phyloP scores from a whole-genome alignment of 805 yeast species.

The Hanseniaspora taiwanica region DNA sequence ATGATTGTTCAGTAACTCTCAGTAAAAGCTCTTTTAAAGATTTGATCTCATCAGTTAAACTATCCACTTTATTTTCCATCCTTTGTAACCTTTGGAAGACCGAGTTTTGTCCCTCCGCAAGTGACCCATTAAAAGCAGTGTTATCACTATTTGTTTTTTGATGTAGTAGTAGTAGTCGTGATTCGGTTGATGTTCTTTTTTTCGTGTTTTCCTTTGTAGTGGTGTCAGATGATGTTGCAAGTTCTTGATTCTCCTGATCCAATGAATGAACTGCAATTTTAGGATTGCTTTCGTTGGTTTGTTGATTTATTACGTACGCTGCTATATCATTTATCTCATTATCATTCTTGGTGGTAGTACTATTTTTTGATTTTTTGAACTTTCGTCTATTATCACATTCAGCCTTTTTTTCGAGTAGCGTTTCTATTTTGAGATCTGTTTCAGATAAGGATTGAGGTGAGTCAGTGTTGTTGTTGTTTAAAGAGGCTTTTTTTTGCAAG shows the following conservation, averaged over 20 bases:
- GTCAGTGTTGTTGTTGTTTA: neutral
- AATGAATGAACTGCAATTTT: neutral
- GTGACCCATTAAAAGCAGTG: neutral
- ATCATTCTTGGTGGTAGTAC: neutral
- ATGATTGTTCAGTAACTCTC: neutral
- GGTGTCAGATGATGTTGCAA: too few relatives aligned
- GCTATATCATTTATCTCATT: neutral
- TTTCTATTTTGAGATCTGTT: conserved; percentile 2
- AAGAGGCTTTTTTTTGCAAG: conserved; percentile 2
- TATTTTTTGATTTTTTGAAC: neutral
- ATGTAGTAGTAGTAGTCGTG: too few relatives aligned
- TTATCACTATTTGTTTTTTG: too few relatives aligned
- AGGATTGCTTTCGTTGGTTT: neutral
- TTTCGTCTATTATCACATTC: conserved; percentile 4
- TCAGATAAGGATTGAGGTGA: neutral
- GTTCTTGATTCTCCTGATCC: too few relatives aligned
- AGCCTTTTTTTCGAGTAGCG: conserved; percentile 3
- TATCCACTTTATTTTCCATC: neutral
- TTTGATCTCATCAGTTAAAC: neutral
- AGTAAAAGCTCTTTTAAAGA: neutral
- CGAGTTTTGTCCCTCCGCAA: neutral
- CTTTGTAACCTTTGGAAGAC: neutral
- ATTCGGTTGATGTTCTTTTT: too few relatives aligned
- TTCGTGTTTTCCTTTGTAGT: too few relatives aligned
- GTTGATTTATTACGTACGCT: neutral